Base-by-base conservation (phyloP, 495 filamentous ascomycete species). In the Talaromyces ruber region DNA sequence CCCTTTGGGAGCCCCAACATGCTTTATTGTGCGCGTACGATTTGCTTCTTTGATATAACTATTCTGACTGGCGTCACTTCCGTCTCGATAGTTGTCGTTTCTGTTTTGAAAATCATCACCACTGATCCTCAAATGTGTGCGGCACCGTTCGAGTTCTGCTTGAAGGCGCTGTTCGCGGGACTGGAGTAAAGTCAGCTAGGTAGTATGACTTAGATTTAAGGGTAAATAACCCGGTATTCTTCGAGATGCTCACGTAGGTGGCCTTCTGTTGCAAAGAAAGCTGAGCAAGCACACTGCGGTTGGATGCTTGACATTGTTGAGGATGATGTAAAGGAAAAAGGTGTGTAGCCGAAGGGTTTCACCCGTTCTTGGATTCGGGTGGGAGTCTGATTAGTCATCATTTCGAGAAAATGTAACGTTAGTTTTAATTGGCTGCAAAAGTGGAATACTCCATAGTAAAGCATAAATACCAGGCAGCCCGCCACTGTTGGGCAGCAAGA, bases 181-280 rank as follows among this genome's bases (percentile, higher is more conserved):
- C 64, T 66, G 62, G 55, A 64, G 58, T 53, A 32, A 64, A 64
- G 64, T 66, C 62, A 66, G 64, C 58, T 64, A 32, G 60, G 61
- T 59, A 62, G 45, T 26, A 29, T 60, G 55, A 57, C 47, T 58
- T 50, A 43, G 34, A 37, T 64, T 54, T 32, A 32, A 4, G 30
- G 62, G 62, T 37, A 45, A 66, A 61, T 66, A 61, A 66, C 64
- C 51, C 62, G 62, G 43, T 66, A 66, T 66, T 66, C 57, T 60
- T 63, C 64, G 26, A 66, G 62, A 58, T 66, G 64, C 56, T 58
- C 62, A 28, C 30, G 39, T 59, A 66, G 58, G 39, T 51, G 58
- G 55, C 45, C 26, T 58, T 62, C 62, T 53, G 62, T 66, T 64
- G 50, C 53, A 60, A 66, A 66, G 62, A 66, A 66, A 58, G 62